These are phyloP conservation scores for Chaetomium tenue DNA, from an alignment of 495 filamentous ascomycete genomes.

Conservation along the genomic window DNA sequence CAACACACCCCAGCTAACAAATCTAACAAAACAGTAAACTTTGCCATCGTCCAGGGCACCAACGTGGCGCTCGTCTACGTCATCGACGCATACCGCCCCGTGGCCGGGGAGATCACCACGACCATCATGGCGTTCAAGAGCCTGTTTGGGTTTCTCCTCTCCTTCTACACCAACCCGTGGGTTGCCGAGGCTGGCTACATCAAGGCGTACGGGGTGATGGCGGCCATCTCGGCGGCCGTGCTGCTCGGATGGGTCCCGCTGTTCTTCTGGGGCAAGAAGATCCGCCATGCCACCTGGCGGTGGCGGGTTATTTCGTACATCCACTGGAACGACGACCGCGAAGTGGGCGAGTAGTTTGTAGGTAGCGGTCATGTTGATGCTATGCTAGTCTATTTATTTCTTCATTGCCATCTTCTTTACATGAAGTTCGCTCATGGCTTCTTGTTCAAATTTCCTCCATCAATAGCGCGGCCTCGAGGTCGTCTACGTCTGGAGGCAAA, in stretches of 20 bases:
- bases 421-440: too few species aligned
- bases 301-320: conserved; percentile 50
- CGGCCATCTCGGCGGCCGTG: conserved; percentile 46
- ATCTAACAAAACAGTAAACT: conserved; percentile 43
- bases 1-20: too few species aligned
- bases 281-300: conserved; percentile 46
- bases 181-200: conserved; percentile 49
- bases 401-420: too few species aligned
- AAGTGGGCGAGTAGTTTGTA: conserved; percentile 43
- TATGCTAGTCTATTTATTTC: not conserved
- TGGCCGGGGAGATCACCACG: conserved; percentile 53
- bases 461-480: too few species aligned
- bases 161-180: conserved; percentile 61
- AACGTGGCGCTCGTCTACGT: conserved; percentile 55
- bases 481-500: too few species aligned
- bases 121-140: conserved; percentile 55
- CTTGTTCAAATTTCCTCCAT: too few species aligned
- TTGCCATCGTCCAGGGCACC: conserved; percentile 51
- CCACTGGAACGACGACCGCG: conserved; percentile 50
- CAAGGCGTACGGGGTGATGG: conserved; percentile 55
- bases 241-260: conserved; percentile 46
- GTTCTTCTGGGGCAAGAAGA: conserved; percentile 50
- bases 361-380: not conserved
- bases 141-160: conserved; percentile 57
- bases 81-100: conserved; percentile 56